phyloP scores from a whole-genome alignment of 139 green algal genomes.

The Chara braunii region DNA sequence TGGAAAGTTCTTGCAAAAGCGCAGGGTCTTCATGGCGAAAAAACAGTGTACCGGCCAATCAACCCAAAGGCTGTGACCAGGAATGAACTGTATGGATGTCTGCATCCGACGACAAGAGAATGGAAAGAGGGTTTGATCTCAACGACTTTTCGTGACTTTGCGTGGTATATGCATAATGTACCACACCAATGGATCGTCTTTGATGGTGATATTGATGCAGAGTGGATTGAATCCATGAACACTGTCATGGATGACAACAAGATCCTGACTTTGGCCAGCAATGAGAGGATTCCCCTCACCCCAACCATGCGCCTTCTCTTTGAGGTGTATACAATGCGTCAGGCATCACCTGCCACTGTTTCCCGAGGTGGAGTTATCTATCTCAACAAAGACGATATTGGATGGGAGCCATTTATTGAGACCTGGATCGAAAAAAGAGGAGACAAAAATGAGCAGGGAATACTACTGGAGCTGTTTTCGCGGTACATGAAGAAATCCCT shows the following conservation, averaged over 20 bases:
- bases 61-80: constrained; percentile 84
- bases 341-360: constrained; percentile 85
- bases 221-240: constrained; percentile 90
- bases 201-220: constrained; percentile 88
- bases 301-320: constrained; percentile 79
- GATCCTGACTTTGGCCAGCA: constrained; percentile 85
- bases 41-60: constrained; percentile 67
- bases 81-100: constrained; percentile 87
- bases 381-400: constrained; percentile 77
- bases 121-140: constrained; percentile 89
- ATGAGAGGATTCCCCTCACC: constrained; percentile 85
- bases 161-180: constrained; percentile 73
- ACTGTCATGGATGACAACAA: constrained; percentile 88
- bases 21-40: constrained; percentile 63
- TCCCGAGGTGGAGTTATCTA: constrained; percentile 85
- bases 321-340: constrained; percentile 71
- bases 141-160: constrained; percentile 76
- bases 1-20: constrained; percentile 80
- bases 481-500: constrained; percentile 76
- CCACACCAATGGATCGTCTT: constrained; percentile 94
- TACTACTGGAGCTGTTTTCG: constrained; percentile 75
- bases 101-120: constrained; percentile 76
- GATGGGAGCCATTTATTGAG: constrained; percentile 75
- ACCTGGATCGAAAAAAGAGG: constrained; percentile 73
- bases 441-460: constrained; percentile 53